Evolutionary conservation across 495 filamentous ascomycete species (phyloP), one percentile per base, ranked within the genome.

Genomic region (Penicillium waksmanii): DNA sequence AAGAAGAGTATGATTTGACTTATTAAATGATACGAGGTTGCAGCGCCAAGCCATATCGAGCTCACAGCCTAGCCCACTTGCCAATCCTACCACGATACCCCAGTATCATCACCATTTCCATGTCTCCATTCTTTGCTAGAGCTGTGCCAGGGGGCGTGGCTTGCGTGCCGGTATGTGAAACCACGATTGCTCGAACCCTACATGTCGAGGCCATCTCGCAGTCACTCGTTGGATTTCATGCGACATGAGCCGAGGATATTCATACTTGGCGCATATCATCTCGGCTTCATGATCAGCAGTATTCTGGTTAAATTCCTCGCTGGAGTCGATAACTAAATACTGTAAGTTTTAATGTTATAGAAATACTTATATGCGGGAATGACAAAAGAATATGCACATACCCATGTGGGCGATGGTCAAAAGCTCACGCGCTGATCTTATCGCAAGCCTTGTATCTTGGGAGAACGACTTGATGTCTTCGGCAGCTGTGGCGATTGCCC

Each of bases 361-460:
- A 13, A 19, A 8, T 6, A n/a, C n/a, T n/a, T n/a, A 44, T 19
- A 27, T 27, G 0, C 1, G 13, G 3, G 8, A 47, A 5, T 18
- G 18, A 47, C 0, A 19, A 9, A 25, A 57, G 17, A 42, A 51
- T 10, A 52, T 9, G 25, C 25, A 55, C 55, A 27, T 54, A 65
- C 63, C 62, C 67, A 79, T 69, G 50, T 68, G 62, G 1, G 73
- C 73, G 25, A 79, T 56, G 33, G 58, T 70, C 7, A 79, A 49
- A 66, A 76, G 77, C 50, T 68, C 25, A 3, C 69, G 67, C 2
- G 66, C 67, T 3, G 15, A 50, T 46, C 64, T 70, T 2, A 75
- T 58, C 23, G 62, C 66, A 36, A 76, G 68, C 3, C 35, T 52
- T 1, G 51, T 36, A 19, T 38, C 55, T 1, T 44, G 40, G 2